Base-by-base conservation (phyloP, 169 alveolate genomes). In the Eimeria zaria region DNA sequence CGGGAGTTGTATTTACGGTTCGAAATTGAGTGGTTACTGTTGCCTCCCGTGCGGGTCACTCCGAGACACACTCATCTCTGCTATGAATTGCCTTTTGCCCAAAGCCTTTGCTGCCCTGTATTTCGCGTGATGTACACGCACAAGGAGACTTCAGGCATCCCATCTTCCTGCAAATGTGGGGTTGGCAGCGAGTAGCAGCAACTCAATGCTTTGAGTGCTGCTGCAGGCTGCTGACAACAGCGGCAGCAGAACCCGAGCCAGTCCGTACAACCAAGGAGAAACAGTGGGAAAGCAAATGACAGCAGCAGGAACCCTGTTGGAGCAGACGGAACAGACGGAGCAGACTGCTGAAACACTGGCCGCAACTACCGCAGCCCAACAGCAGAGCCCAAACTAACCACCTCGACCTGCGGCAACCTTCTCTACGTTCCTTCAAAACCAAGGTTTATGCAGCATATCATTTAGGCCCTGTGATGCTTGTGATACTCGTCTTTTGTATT, bases 401-500 rank as follows among this genome's bases (percentile, higher is more conserved):
- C 11, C 51, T 33, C n/a, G n/a, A 69, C 36, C 11, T 33, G 14
- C 51, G 27, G 51, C 11, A 69, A n/a, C 48, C 80, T n/a, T 33
- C 51, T 51, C 80, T 36, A 69, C 5, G 30, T 11, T 33, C n/a
- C n/a, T 33, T 69, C 80, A 69, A 69, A 30, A 30, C 51, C 46
- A 16, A 48, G 60, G 36, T 41, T 36, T 78, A 24, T 41, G 20
- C 41, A 24, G 20, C 44, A 46, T 78, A 46, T 44, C 39, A 8
- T 48, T 22, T 9, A 78, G 58, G 46, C 36, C 16, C 64, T 48
- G 88, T 4, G 46, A 78, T 78, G 88, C 41, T 22, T 41, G 88
- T 62, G 88, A 62, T 78, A 22, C 88, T 78, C 64, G 36, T 46
- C 62, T 33, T 69, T 24, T 69, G 80, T 51, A 14, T 69, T 69